These are phyloP conservation scores for Phyllachora maydis DNA, from an alignment of 2,329 filamentous ascomycete species.

Conservation along the genomic window DNA sequence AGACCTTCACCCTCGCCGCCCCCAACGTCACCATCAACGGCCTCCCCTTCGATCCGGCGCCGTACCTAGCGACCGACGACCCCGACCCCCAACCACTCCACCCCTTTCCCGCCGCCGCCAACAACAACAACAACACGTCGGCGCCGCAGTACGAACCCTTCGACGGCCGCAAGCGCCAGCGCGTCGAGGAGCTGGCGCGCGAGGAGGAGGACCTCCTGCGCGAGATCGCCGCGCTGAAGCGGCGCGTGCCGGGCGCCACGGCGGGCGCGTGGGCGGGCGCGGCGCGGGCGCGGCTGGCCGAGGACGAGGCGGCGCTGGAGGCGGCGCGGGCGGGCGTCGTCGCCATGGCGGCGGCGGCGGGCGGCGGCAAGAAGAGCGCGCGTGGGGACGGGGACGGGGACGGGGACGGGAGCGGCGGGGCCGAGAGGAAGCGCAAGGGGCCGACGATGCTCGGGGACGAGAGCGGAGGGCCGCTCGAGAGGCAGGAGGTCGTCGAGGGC, in stretches of 20 bases:
- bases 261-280: constrained; percentile 20
- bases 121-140: constrained; percentile 1
- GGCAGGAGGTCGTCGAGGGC: constrained; percentile 23
- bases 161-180: constrained; percentile 34
- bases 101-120: background rate
- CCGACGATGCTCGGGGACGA: constrained; percentile 1
- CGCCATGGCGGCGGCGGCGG: background rate
- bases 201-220: constrained; percentile 43
- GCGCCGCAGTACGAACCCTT: constrained; percentile 31
- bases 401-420: constrained; percentile 2
- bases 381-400: constrained; percentile 5
- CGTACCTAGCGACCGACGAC: constrained; percentile 13
- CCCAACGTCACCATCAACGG: constrained; percentile 45
- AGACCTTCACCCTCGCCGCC: constrained; percentile 35
- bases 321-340: constrained; percentile 7
- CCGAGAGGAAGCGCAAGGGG: constrained; percentile 10
- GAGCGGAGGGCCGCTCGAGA: constrained; percentile 17
- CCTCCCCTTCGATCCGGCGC: constrained; percentile 21
- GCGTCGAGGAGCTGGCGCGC: constrained; percentile 36
- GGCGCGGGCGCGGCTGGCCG: constrained; percentile 16
- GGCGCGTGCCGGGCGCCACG: constrained; percentile 22
- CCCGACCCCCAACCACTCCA: too few species aligned
- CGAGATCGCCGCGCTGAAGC: constrained; percentile 40
- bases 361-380: constrained; percentile 4
- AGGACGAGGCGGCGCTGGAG: constrained; percentile 24